Evolutionary conservation across 768 basidiomycete species (phyloP).

Genomic region (Melanogaster broomeanus): DNA sequence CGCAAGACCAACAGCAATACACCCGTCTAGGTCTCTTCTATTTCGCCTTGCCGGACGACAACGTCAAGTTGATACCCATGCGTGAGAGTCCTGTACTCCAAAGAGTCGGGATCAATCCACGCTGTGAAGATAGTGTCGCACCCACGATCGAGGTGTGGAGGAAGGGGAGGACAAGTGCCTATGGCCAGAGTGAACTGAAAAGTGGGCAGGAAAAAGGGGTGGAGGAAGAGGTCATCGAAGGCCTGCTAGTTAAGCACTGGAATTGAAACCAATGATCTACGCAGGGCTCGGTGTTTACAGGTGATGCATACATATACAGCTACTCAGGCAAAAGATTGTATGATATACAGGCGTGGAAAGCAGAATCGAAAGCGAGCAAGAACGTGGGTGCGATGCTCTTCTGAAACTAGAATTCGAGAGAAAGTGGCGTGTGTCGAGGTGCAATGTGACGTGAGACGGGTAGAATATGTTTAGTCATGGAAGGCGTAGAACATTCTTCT

Average conservation of each 20-base stretch:
- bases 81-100: slow-evolving; percentile 51
- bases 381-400: not conserved
- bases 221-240: slow-evolving; percentile 57
- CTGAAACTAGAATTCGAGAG: slow-evolving; percentile 1
- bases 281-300: slow-evolving; percentile 7
- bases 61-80: slow-evolving; percentile 46
- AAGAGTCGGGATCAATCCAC: slow-evolving; percentile 39
- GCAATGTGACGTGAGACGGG: not conserved
- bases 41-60: slow-evolving; percentile 54
- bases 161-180: slow-evolving; percentile 50
- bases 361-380: slow-evolving; percentile 6
- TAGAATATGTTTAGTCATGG: not conserved
- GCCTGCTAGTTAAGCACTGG: slow-evolving; percentile 58
- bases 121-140: slow-evolving; percentile 40
- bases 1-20: slow-evolving; percentile 49
- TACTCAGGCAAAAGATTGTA: not conserved
- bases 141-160: slow-evolving; percentile 58
- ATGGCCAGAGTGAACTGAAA: slow-evolving; percentile 49
- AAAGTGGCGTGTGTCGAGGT: not conserved
- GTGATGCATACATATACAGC: too few relatives aligned
- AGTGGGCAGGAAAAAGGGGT: slow-evolving; percentile 42
- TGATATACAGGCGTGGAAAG: slow-evolving; percentile 8
- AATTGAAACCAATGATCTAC: slow-evolving; percentile 32
- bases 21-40: slow-evolving; percentile 61
- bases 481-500: slow-evolving; percentile 37